Evolutionary conservation across 139 green algal genomes (phyloP), one percentile per base, ranked within the genome.

Genomic region (Ostreobium quekettii): DNA sequence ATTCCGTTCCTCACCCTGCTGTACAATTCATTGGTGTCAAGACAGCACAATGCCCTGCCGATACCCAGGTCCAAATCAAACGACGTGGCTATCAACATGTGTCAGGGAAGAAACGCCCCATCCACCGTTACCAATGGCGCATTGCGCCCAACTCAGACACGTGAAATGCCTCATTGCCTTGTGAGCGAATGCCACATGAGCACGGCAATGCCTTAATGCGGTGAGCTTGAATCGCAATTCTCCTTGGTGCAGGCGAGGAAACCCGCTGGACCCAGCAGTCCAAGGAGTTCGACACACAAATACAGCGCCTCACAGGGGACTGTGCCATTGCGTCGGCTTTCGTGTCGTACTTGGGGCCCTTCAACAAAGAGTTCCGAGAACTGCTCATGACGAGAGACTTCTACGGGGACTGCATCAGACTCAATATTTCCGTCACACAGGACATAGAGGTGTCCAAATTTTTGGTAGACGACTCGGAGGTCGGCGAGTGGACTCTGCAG

Each of bases 361-460:
- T 97, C 84, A 96, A 96, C 85, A 89, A 89, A 70, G 88, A 95
- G 79, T 95, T 94, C 87, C 82, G 92, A 30, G 90, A 96, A 70
- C 76, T 92, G 75, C 83, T 95, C 61, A 72, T 90, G n/a, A 82
- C 77, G 60, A 76, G 83, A 47, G 86, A 96, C 77, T 90, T 97
- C 62, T 85, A 87, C 69, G 75, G 66, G 32, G 82, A 89, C 69
- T 93, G 84, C 80, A 66, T 83, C 39, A 77, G 80, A 32, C 77
- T 89, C 4, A 77, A 73, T 64, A 86, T 97, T 63, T 84, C 88
- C 0, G 79, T 90, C 48, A 96, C 85, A 35, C 74, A 86, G 19
- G 71, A 91, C 72, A 83, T 95, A 62, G 70, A 89, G 75, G 81
- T 85, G 60, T 30, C 85, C 67, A 83, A 86, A 49, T 97, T 97